Evolutionary conservation across 306 rosid species (phyloP).

Genomic region (Spatholobus suberectus): DNA sequence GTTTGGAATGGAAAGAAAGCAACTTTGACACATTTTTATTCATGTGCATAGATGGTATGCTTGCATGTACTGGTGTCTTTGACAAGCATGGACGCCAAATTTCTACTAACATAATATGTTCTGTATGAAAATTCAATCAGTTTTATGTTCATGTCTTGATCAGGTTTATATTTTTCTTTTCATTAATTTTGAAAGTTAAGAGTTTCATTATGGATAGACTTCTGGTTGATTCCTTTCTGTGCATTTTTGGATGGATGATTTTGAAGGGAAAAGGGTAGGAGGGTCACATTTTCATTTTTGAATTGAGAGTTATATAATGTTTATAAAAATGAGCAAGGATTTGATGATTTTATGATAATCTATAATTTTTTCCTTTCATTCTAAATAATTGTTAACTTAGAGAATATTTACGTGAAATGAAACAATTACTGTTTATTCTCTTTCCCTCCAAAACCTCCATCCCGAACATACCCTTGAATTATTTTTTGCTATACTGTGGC

Average conservation of each 20-base stretch:
- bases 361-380: not conserved
- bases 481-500: not conserved
- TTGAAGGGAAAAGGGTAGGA: not conserved
- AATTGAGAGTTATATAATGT: not conserved
- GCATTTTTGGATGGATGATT: not conserved
- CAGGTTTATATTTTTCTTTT: not conserved
- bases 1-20: not conserved
- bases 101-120: not conserved
- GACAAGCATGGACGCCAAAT: not conserved
- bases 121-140: not conserved
- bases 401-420: slow-evolving; percentile 2
- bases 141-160: not conserved
- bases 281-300: not conserved
- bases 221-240: not conserved
- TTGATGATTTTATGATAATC: not conserved
- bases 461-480: not conserved
- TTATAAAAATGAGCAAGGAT: not conserved
- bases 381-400: not conserved
- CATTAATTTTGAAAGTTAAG: not conserved
- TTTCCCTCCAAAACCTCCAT: not conserved
- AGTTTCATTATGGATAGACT: not conserved
- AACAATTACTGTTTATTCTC: not conserved
- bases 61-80: not conserved
- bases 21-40: not conserved
- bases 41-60: not conserved